Percentiles rank a stretch among this genome's conserved stretches.
Evolutionary conservation across 192 early-diverging fungal species (phyloP).

Genomic region (Coemansia guatemalensis): DNA sequence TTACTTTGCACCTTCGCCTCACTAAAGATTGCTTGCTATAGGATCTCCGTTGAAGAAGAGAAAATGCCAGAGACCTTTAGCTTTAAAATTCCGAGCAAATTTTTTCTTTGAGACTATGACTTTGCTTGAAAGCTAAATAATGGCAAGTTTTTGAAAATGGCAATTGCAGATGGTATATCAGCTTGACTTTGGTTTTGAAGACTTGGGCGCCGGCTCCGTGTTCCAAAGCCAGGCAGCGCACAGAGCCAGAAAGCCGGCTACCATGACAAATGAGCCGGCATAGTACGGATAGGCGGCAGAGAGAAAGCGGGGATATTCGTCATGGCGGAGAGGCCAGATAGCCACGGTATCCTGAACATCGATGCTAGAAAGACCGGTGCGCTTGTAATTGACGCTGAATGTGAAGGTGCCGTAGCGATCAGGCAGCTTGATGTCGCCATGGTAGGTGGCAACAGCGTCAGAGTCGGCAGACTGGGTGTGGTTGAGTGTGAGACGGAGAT

Average conservation of each 20-base stretch:
- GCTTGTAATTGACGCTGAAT: conserved; percentile 91
- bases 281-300: conserved; percentile 95
- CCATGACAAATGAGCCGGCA: conserved; percentile 76
- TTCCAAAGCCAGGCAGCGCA: conserved; percentile 74
- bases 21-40: no score
- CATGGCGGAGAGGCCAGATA: conserved; percentile 89
- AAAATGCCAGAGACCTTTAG: no score
- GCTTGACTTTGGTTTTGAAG: conserved; percentile 23
- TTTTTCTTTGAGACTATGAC: no score
- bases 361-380: conserved; percentile 78
- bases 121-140: no score
- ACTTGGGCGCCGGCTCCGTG: conserved; percentile 13
- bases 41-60: no score
- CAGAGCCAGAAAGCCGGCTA: conserved; percentile 83
- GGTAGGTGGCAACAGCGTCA: conserved; percentile 36
- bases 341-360: conserved; percentile 72
- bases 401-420: conserved; percentile 98
- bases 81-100: no score
- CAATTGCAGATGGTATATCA: neutral
- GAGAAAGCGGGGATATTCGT: conserved; percentile 95
- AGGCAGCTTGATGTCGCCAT: conserved; percentile 68
- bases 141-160: no score
- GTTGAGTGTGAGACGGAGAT: conserved; percentile 77
- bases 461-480: conserved; percentile 6
- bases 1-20: no score